Evolutionary conservation across 345 rosid genomes (phyloP).

Genomic region (Eucalyptus cloeziana): DNA sequence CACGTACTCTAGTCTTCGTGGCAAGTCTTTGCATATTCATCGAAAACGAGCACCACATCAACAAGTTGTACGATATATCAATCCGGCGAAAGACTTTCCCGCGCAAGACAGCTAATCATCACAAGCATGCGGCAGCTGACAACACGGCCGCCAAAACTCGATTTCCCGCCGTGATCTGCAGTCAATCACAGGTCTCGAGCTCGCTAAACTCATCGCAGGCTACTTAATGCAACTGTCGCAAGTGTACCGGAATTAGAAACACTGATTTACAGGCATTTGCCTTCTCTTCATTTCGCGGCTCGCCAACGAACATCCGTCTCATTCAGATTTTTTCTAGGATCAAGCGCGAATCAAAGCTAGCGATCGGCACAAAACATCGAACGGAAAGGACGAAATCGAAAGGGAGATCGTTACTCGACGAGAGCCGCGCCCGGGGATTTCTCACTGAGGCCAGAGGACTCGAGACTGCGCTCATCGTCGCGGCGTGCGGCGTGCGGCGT

Average conservation of each 20-base stretch:
- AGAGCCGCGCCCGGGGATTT: not conserved
- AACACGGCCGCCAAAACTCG: not conserved
- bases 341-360: not conserved
- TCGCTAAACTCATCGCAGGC: not conserved
- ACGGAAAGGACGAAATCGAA: too few relatives aligned
- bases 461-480: too few relatives aligned
- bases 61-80: too few relatives aligned
- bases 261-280: not conserved
- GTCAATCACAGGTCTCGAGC: not conserved
- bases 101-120: too few relatives aligned
- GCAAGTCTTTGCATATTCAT: too few relatives aligned
- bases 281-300: not conserved
- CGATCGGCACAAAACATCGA: too few relatives aligned
- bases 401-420: not conserved
- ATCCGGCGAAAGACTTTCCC: too few relatives aligned
- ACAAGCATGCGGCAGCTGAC: too few relatives aligned
- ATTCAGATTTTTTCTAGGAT: not conserved
- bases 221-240: not conserved
- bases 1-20: too few relatives aligned
- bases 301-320: not conserved
- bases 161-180: not conserved
- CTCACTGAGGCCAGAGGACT: not conserved
- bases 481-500: too few relatives aligned
- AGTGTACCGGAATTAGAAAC: fast-evolving
- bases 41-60: too few relatives aligned